Conservation (phyloP, 441 rosid genomes). For the Jatropha multifida region DNA sequence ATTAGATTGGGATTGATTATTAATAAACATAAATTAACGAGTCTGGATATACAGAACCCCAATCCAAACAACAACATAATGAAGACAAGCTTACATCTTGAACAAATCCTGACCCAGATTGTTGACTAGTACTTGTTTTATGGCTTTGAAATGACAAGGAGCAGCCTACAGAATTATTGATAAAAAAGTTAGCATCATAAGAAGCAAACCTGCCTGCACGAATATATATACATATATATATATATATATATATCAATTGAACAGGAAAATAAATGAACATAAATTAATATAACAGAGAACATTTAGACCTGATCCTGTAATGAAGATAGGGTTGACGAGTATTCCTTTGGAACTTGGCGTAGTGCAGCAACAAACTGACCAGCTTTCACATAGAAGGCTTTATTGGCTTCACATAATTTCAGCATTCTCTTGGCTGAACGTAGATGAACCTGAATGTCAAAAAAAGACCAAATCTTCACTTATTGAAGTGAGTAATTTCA, state of each 20-base stretch:
- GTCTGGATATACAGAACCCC: neutral
- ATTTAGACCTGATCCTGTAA: conserved; percentile 72
- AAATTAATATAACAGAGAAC: neutral
- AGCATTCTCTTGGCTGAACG: conserved; percentile 76
- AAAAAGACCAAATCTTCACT: neutral
- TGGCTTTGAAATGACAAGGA: conserved; percentile 69
- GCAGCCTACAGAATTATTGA: conserved; percentile 48
- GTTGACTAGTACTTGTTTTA: conserved; percentile 53
- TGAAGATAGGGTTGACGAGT: conserved; percentile 61
- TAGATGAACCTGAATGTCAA: conserved; percentile 57
- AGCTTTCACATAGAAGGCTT: conserved; percentile 89
- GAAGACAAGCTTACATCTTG: conserved; percentile 51
- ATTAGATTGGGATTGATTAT: neutral
- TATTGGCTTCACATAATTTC: conserved; percentile 70
- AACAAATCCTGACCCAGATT: conserved; percentile 61
- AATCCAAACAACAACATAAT: neutral
- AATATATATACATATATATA: neutral
- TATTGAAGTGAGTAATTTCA: neutral
- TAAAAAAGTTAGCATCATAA: conserved; percentile 14
- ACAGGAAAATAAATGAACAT: neutral
- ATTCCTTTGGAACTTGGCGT: conserved; percentile 78
- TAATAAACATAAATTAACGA: conserved; percentile 3
- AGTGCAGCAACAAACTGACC: conserved; percentile 86
- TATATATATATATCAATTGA: neutral
- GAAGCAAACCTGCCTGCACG: conserved; percentile 18